These are phyloP conservation scores for Xylaria castorea DNA, from an alignment of 495 filamentous ascomycete genomes.

Conservation along the genomic window DNA sequence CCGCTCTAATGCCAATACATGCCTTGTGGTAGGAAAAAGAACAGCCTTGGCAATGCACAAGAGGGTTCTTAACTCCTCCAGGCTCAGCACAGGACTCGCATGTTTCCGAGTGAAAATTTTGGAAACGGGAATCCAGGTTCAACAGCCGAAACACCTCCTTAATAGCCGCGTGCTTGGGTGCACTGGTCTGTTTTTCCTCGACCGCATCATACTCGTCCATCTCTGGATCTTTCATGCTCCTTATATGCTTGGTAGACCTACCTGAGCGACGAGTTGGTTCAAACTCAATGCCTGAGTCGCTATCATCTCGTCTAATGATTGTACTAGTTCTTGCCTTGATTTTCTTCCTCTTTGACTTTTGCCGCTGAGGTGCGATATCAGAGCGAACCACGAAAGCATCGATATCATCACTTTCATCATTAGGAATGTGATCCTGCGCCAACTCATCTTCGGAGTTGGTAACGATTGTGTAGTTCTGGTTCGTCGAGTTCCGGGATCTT, in stretches of 20 bases:
- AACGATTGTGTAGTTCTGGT: slow-evolving; percentile 9
- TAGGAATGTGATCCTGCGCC: slow-evolving; percentile 33
- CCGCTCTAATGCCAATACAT: slow-evolving; percentile 77
- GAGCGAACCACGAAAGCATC: slow-evolving; percentile 45
- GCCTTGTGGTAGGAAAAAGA: slow-evolving; percentile 77
- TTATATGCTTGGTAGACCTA: slow-evolving; percentile 51
- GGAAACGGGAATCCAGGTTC: slow-evolving; percentile 62
- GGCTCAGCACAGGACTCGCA: slow-evolving; percentile 73
- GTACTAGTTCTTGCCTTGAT: background rate
- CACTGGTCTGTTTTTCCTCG: slow-evolving; percentile 58
- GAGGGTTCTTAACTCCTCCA: slow-evolving; percentile 61
- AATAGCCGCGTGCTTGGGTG: slow-evolving; percentile 63
- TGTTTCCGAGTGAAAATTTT: slow-evolving; percentile 64
- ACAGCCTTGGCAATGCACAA: slow-evolving; percentile 93
- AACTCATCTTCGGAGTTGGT: slow-evolving; percentile 54
- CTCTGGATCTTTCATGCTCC: slow-evolving; percentile 68
- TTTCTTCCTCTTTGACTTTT: slow-evolving; percentile 29
- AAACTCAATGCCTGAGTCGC: slow-evolving; percentile 53
- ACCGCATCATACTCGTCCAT: slow-evolving; percentile 61
- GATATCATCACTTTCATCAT: slow-evolving; percentile 39
- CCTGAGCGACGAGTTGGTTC: slow-evolving; percentile 60
- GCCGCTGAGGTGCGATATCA: slow-evolving; percentile 40
- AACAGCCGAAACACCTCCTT: slow-evolving; percentile 71
- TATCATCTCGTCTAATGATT: slow-evolving; percentile 23
- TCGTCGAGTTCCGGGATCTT: slow-evolving; percentile 26